These are phyloP conservation scores for Sistotremastrum niveocremeum DNA, from an alignment of 768 basidiomycete genomes.

Conservation along the genomic window DNA sequence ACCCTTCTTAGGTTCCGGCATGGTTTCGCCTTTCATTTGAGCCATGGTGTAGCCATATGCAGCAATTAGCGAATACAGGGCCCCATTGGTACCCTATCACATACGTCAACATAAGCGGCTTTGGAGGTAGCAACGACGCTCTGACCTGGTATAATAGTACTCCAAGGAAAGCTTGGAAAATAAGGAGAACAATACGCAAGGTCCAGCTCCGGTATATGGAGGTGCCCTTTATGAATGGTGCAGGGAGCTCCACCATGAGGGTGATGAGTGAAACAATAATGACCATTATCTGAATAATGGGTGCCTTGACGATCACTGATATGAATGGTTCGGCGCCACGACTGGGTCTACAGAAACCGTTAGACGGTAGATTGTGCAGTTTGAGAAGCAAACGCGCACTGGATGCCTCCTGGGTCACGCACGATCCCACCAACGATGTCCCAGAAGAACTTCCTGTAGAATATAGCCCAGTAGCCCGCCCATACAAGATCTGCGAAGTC, in stretches of 20 bases:
- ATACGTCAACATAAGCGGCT: neutral
- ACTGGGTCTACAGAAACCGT: slow-evolving; percentile 33
- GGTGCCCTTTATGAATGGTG: slow-evolving; percentile 41
- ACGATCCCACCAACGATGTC: slow-evolving; percentile 79
- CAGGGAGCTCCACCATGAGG: slow-evolving; percentile 59
- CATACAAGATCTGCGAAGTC: slow-evolving; percentile 51
- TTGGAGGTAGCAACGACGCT: neutral
- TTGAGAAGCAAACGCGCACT: slow-evolving; percentile 33
- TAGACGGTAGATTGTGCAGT: neutral
- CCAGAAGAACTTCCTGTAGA: slow-evolving; percentile 94
- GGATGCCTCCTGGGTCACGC: slow-evolving; percentile 65
- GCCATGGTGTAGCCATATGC: slow-evolving; percentile 55
- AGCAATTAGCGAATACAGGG: slow-evolving; percentile 68
- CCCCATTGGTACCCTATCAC: slow-evolving; percentile 69
- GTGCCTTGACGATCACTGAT: slow-evolving; percentile 60
- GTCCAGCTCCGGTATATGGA: slow-evolving; percentile 53
- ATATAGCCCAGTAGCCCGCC: slow-evolving; percentile 68
- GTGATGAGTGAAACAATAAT: slow-evolving; percentile 48
- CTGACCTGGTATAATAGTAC: slow-evolving; percentile 68
- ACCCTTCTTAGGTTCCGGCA: slow-evolving; percentile 51
- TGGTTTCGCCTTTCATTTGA: slow-evolving; percentile 50
- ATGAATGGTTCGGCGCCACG: slow-evolving; percentile 50
- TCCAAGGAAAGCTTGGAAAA: slow-evolving; percentile 48
- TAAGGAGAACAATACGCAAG: slow-evolving; percentile 45
- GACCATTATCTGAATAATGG: slow-evolving; percentile 57